These are phyloP conservation scores for Cyclaneusma minus DNA, from an alignment of 2,329 filamentous ascomycete species.

Conservation along the genomic window DNA sequence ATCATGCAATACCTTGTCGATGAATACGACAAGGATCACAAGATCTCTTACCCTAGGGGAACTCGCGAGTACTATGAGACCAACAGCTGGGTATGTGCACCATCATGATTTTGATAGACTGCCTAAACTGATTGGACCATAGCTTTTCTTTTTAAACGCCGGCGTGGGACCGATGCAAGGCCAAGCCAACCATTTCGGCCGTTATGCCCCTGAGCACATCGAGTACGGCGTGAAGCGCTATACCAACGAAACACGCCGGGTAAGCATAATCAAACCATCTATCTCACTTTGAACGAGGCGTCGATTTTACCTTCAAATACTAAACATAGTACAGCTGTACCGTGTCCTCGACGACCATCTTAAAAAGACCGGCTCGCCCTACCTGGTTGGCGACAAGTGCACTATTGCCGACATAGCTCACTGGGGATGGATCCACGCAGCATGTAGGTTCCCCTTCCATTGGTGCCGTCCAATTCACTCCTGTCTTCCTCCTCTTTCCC, in stretches of 20 bases:
- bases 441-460: too few species aligned
- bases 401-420: conserved; percentile 69
- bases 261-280: too few species aligned
- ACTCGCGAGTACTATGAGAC: conserved; percentile 64
- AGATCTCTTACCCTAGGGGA: conserved; percentile 62
- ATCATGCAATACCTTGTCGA: conserved; percentile 77
- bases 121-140: conserved; percentile 1
- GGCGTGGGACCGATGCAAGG: conserved; percentile 73
- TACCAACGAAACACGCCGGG: conserved; percentile 69
- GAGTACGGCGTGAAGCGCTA: conserved; percentile 74
- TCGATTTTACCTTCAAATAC: too few species aligned
- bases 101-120: background rate
- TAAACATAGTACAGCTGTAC: too few species aligned
- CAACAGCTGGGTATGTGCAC: conserved; percentile 53
- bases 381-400: conserved; percentile 49
- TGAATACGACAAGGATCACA: conserved; percentile 67
- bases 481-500: background rate
- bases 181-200: conserved; percentile 70
- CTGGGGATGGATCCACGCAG: conserved; percentile 59
- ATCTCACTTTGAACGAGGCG: too few species aligned
- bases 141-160: conserved; percentile 59
- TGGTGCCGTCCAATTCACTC: too few species aligned
- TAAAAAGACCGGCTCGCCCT: conserved; percentile 35
- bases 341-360: conserved; percentile 62
- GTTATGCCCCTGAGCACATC: conserved; percentile 72